phyloP scores from a whole-genome alignment of 108 stramenopile genomes.

The Schizochytrium sp. region DNA sequence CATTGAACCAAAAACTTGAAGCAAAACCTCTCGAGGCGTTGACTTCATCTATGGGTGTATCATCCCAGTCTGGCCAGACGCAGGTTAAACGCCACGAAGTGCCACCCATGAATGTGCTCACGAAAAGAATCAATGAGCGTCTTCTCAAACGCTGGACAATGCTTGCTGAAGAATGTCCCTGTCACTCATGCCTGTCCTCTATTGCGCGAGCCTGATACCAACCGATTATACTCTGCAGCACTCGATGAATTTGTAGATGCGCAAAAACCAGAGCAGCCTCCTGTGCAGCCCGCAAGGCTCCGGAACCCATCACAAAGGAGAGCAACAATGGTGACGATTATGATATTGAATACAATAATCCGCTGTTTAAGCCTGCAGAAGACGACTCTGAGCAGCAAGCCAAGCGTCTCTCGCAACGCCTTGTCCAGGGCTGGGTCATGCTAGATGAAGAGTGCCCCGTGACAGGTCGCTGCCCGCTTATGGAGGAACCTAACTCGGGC shows the following conservation, averaged over 20 bases:
- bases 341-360: neutral
- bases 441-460: conserved; percentile 50
- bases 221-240: conserved; percentile 24
- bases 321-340: neutral
- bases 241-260: conserved; percentile 40
- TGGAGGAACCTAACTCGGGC: conserved; percentile 22
- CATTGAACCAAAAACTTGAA: too few species aligned
- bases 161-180: conserved; percentile 55
- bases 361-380: neutral
- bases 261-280: neutral
- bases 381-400: conserved; percentile 14
- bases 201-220: neutral
- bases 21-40: too few species aligned
- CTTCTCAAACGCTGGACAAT: conserved; percentile 31
- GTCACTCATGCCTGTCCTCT: conserved; percentile 35
- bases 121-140: neutral
- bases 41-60: neutral
- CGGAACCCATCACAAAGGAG: neutral
- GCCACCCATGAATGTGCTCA: neutral
- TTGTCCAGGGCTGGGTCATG: conserved; percentile 50
- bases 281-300: neutral
- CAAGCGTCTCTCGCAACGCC: conserved; percentile 53
- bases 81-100: neutral
- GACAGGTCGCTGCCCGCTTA: conserved; percentile 48
- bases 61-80: neutral